phyloP scores from a whole-genome alignment of 2,329 filamentous ascomycete genomes.

The Karstenula rhodostoma region DNA sequence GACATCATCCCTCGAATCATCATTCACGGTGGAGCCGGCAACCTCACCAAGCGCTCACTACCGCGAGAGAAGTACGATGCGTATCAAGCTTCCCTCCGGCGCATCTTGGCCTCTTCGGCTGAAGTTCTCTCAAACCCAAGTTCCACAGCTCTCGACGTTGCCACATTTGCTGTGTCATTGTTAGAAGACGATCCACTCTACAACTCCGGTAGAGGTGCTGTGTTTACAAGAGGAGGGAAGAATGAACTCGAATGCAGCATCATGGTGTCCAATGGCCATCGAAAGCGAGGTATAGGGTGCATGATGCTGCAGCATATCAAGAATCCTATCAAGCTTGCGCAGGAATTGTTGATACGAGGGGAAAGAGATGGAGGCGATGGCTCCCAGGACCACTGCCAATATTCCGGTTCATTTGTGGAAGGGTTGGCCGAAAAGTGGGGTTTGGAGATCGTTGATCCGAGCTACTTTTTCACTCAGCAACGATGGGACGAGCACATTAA shows the following conservation, averaged over 20 bases:
- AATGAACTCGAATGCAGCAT: conserved; percentile 88
- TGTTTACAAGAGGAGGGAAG: conserved; percentile 82
- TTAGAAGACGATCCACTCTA: conserved; percentile 11
- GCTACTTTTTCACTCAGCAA: conserved; percentile 80
- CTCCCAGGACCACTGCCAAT: conserved; percentile 73
- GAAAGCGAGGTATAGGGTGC: conserved; percentile 80
- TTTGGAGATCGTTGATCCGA: conserved; percentile 71
- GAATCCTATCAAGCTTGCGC: conserved; percentile 80
- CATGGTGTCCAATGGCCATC: conserved; percentile 78
- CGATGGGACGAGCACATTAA: conserved; percentile 80
- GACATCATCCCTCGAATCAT: conserved; percentile 54
- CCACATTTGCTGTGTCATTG: conserved; percentile 72
- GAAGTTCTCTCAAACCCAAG: background rate
- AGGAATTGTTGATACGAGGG: conserved; percentile 72
- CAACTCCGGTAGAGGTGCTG: conserved; percentile 83
- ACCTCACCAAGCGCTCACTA: conserved; percentile 54
- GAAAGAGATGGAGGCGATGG: conserved; percentile 67
- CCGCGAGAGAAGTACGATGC: conserved; percentile 44
- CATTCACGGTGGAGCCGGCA: conserved; percentile 59
- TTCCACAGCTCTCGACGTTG: conserved; percentile 52
- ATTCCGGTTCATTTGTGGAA: conserved; percentile 75
- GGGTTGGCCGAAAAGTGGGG: conserved; percentile 72
- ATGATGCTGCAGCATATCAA: conserved; percentile 77
- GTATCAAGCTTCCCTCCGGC: conserved; percentile 44
- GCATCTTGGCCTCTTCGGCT: conserved; percentile 21